These are phyloP conservation scores for Fusarium neocosmosporiellum DNA, from an alignment of 2,329 filamentous ascomycete species.

Conservation along the genomic window DNA sequence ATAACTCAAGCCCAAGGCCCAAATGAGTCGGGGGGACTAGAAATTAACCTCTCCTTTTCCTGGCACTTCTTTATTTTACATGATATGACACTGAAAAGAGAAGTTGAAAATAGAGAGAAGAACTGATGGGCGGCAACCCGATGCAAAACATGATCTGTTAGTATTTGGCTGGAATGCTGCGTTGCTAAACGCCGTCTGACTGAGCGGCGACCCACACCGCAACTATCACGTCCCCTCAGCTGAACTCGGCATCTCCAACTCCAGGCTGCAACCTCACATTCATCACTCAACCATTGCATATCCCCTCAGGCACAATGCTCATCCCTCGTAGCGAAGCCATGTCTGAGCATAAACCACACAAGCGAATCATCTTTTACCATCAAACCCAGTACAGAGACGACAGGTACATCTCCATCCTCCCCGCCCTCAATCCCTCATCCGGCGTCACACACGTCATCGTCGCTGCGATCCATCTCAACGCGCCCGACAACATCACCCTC, in stretches of 20 bases:
- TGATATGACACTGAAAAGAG: no score
- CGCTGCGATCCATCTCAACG: constrained; percentile 83
- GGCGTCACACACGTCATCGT: constrained; percentile 81
- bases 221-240: neutral
- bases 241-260: neutral
- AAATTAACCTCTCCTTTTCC: no score
- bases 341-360: constrained; percentile 1
- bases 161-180: neutral
- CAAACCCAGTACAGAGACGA: constrained; percentile 58
- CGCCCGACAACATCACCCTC: constrained; percentile 72
- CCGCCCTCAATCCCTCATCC: constrained; percentile 55
- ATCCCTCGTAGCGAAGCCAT: neutral
- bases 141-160: neutral
- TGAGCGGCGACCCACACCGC: neutral
- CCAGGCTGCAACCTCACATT: neutral
- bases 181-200: neutral
- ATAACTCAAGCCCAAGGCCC: no score
- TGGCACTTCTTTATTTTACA: no score
- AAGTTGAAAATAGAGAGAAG: no score
- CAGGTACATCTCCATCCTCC: constrained; percentile 61
- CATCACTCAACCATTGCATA: neutral
- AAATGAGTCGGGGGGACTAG: no score
- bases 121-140: no score
- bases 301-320: constrained; percentile 12
- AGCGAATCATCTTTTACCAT: constrained; percentile 61